Conservation (phyloP, 352 stramenopile genomes). For the Pythium sp. region DNA sequence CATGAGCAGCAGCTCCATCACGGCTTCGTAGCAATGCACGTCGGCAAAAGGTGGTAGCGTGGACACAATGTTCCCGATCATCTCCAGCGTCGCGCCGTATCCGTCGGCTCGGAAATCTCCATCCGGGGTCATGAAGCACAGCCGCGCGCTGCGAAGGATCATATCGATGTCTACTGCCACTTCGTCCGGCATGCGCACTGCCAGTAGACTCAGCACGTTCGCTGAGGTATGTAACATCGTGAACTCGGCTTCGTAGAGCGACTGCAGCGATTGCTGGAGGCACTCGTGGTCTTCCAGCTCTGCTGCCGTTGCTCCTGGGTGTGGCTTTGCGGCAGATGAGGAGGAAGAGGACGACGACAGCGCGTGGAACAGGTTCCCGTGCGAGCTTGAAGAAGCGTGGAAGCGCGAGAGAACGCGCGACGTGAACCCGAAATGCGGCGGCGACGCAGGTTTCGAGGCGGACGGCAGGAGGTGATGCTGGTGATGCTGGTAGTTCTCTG, state of each 20-base stretch:
- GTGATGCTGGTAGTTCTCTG: constrained; percentile 4
- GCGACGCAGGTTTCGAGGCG: constrained; percentile 16
- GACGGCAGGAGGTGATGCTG: not conserved
- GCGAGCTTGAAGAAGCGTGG: constrained; percentile 39
- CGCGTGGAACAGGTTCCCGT: constrained; percentile 57
- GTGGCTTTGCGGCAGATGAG: constrained; percentile 18
- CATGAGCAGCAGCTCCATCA: constrained; percentile 50
- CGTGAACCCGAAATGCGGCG: constrained; percentile 49
- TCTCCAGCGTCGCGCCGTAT: constrained; percentile 56
- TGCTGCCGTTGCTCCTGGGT: not conserved
- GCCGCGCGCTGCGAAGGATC: constrained; percentile 34
- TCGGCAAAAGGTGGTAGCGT: constrained; percentile 17
- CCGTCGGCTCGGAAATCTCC: constrained; percentile 66
- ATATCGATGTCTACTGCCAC: constrained; percentile 34
- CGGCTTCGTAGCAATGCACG: constrained; percentile 22
- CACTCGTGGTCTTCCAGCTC: constrained; percentile 26
- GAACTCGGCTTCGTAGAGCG: constrained; percentile 64
- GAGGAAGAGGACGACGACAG: constrained; percentile 21
- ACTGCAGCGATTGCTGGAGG: constrained; percentile 38
- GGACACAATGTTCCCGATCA: constrained; percentile 52
- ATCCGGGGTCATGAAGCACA: constrained; percentile 58
- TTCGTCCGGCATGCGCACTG: constrained; percentile 41
- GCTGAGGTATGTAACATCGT: constrained; percentile 51
- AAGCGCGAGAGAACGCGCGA: constrained; percentile 77
- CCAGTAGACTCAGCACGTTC: constrained; percentile 57